A percentile compares a stretch with the other conserved stretches of the same genome.
These are phyloP conservation scores for Meredithiella fracta DNA, from an alignment of 2,329 filamentous ascomycete genomes.

Conservation along the genomic window DNA sequence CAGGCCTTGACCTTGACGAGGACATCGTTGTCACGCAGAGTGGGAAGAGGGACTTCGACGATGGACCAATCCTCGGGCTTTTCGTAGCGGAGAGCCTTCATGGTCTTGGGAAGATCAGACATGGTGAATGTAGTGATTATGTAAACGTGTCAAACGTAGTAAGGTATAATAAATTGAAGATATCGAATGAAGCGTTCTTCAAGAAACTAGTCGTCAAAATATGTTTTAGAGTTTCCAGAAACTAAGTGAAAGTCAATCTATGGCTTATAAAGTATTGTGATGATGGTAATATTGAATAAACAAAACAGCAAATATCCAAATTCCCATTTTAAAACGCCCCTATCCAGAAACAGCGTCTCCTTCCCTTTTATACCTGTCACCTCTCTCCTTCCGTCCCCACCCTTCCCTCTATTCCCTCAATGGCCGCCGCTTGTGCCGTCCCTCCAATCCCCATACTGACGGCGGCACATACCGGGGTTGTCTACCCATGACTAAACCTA, in stretches of 20 bases:
- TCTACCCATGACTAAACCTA: background rate
- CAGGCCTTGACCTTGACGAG: constrained; percentile 52
- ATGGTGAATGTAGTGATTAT: constrained; percentile 15
- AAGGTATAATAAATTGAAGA: background rate
- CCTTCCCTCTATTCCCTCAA: background rate
- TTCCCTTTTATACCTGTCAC: background rate
- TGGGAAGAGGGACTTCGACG: constrained; percentile 45
- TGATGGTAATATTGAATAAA: background rate
- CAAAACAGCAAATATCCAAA: background rate
- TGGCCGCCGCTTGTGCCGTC: background rate
- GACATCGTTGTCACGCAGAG: constrained; percentile 41
- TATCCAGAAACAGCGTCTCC: background rate
- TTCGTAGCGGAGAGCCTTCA: constrained; percentile 47
- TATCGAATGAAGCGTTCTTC: background rate
- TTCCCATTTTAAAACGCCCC: background rate
- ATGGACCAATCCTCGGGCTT: constrained; percentile 45
- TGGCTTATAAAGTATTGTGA: background rate
- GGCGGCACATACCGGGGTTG: background rate
- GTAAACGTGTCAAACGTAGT: background rate
- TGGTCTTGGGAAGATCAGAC: constrained; percentile 32
- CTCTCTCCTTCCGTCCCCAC: background rate
- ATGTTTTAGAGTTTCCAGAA: background rate
- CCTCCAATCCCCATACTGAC: background rate
- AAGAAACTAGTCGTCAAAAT: too few relatives aligned
- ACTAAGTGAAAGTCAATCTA: background rate